These are phyloP conservation scores for Magnaporthiopsis incrustans DNA, from an alignment of 2,329 filamentous ascomycete species.

Conservation along the genomic window DNA sequence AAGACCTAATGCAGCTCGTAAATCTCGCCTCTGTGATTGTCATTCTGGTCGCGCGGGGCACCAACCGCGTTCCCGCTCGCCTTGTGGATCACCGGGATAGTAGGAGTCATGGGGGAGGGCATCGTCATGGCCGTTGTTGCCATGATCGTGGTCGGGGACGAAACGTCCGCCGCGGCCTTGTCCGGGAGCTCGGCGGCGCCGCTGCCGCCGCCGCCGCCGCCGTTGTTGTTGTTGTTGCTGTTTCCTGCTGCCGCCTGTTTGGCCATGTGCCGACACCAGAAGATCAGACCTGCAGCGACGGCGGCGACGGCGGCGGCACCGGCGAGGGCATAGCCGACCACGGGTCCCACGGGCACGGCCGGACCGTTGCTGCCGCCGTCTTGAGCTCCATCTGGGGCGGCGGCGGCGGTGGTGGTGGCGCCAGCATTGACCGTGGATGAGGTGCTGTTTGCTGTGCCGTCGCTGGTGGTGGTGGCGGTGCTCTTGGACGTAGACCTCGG, in stretches of 20 bases:
- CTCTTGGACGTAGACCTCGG: background rate
- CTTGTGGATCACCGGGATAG: conserved; percentile 21
- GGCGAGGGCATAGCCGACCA: conserved; percentile 30
- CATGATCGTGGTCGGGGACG: too few relatives aligned
- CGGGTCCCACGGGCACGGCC: conserved; percentile 23
- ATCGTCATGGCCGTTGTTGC: background rate
- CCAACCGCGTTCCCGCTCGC: conserved; percentile 27
- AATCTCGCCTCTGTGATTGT: conserved; percentile 29
- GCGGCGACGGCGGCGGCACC: conserved; percentile 26
- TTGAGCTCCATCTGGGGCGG: background rate
- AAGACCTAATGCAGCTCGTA: conserved; percentile 28
- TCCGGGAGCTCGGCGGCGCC: background rate
- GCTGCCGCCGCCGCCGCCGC: too few relatives aligned
- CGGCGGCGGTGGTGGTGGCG: too few relatives aligned
- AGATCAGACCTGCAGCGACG: conserved; percentile 20
- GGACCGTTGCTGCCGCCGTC: conserved; percentile 6
- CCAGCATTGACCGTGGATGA: background rate
- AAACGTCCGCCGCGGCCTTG: background rate
- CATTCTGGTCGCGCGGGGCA: conserved; percentile 17
- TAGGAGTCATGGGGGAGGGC: background rate
- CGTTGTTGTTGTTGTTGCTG: background rate
- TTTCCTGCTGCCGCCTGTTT: background rate
- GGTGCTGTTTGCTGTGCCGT: too few relatives aligned
- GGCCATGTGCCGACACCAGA: conserved; percentile 21
- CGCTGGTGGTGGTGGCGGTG: background rate